A percentile compares a stretch with the other conserved stretches of the same genome.
phyloP scores from a whole-genome alignment of 2,329 filamentous ascomycete species.

The Hawksworthiomyces lignivorus region DNA sequence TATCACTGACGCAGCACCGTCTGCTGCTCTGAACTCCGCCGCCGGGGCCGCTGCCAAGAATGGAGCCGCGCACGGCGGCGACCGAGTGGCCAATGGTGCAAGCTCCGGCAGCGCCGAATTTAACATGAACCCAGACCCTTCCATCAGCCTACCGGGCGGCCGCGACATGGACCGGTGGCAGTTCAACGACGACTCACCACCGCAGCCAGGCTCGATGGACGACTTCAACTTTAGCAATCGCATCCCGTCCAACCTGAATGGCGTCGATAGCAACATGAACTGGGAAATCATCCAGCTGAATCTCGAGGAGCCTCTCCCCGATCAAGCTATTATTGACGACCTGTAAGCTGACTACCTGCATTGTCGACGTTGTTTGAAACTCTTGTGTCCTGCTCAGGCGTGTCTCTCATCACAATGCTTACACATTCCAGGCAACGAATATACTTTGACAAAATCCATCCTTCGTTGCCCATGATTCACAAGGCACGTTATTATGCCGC shows the following conservation, averaged over 20 bases:
- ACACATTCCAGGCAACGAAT: conserved; percentile 57
- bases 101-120: background rate
- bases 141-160: conserved; percentile 38
- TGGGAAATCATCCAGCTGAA: conserved; percentile 69
- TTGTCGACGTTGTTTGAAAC: conserved; percentile 15
- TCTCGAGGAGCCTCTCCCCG: conserved; percentile 51
- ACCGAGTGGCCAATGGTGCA: too few relatives aligned
- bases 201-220: conserved; percentile 38
- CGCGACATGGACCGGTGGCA: conserved; percentile 48
- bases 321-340: conserved; percentile 66
- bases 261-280: conserved; percentile 52
- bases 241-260: conserved; percentile 42
- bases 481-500: conserved; percentile 78
- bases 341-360: too few relatives aligned
- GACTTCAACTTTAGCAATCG: conserved; percentile 49
- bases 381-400: background rate
- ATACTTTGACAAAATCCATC: conserved; percentile 87
- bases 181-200: conserved; percentile 46
- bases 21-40: too few relatives aligned
- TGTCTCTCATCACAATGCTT: background rate
- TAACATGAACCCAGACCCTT: conserved; percentile 37
- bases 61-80: conserved; percentile 16
- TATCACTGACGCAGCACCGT: conserved; percentile 36
- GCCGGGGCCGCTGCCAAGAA: too few relatives aligned
- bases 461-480: conserved; percentile 82